Evolutionary conservation across 805 yeast genomes (phyloP).

Genomic region (Dipodascus geniculatus): DNA sequence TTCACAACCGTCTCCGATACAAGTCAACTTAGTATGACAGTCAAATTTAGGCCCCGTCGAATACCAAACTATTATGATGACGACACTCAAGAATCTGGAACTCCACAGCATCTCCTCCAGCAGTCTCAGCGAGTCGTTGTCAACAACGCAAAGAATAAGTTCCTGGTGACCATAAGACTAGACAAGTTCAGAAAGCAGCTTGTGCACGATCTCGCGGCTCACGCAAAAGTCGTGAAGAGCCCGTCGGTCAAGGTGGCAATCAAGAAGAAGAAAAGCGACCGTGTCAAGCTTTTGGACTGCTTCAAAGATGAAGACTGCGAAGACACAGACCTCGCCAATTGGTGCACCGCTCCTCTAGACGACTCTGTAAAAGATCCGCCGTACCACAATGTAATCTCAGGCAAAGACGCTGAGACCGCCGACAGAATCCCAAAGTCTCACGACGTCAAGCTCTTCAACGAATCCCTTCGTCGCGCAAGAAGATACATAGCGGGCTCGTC

Average conservation of each 20-base stretch:
- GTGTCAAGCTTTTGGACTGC: background rate
- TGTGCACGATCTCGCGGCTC: no score
- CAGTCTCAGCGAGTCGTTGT: background rate
- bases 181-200: background rate
- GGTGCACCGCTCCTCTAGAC: no score
- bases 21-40: background rate
- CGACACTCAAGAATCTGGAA: background rate
- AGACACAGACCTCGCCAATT: background rate
- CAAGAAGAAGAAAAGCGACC: background rate
- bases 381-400: conserved; percentile 50
- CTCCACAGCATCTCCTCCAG: background rate
- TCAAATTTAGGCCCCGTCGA: background rate
- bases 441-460: conserved; percentile 41
- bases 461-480: conserved; percentile 7
- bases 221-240: no score
- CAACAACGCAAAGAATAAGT: background rate
- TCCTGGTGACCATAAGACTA: background rate
- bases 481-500: background rate
- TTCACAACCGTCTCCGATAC: background rate
- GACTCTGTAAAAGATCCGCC: conserved; percentile 31
- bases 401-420: conserved; percentile 46
- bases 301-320: background rate
- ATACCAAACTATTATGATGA: background rate
- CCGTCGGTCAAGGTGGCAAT: no score
- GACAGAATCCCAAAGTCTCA: conserved; percentile 46